Base-by-base conservation (phyloP, 257 asterid species). In the Nicotiana tomentosiformis region DNA sequence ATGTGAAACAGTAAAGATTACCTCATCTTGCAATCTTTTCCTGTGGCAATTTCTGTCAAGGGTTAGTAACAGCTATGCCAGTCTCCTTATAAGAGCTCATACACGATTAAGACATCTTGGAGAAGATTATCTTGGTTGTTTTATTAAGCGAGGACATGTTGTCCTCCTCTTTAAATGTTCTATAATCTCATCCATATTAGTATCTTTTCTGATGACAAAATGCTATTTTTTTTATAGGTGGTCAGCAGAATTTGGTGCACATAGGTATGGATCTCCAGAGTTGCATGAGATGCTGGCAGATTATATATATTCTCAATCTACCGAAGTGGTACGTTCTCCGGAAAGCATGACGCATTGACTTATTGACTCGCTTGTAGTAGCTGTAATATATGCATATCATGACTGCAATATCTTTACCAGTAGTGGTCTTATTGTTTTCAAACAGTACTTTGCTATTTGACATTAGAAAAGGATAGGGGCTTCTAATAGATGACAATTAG, bases 241-340 rank as follows among this genome's bases (percentile, higher is more conserved):
- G 99, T 96, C 99, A 57, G 81, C 86, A 81, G 99, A 96, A 90
- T 90, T 86, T 88, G 98, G 98, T 86, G 90, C 90, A 49, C 91
- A 84, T 68, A 92, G 82, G 90, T 84, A 78, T 74, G 99, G 98
- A 84, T 93, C 98, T 86, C 97, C 97, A 39, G 98, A 96, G 86
- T 87, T 96, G 37, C 98, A 96, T 79, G 99, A 94, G 84, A 94
- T 96, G 98, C 87, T 94, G 74, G 99, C 98, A 74, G 98, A 94
- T 46, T 96, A 94, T 88, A 82, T 93, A 80, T 96, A 90, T 82
- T 87, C 97, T 33, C 98, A 94, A 86, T 96, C 97, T 58, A 97
- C 99, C 85, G 99, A 96, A 84, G 87, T 90, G 98, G 99, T 96
- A 91, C 29, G 82, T 82, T 66, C 69, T 46, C 20, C 69, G 74